Evolutionary conservation across 192 early-diverging fungal genomes (phyloP).

Genomic region (Allomyces javanicus): DNA sequence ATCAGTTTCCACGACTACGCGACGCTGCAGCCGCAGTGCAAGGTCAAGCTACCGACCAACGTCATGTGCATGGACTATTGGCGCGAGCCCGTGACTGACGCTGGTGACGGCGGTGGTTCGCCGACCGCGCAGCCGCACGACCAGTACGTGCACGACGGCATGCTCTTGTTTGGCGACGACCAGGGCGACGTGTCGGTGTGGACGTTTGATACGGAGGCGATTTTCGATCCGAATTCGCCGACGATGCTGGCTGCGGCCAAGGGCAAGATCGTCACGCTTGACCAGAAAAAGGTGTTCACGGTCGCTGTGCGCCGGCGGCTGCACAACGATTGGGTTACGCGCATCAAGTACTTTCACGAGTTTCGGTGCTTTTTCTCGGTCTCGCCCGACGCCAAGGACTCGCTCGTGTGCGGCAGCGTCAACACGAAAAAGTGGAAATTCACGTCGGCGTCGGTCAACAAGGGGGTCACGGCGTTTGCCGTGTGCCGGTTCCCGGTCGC

Average conservation of each 20-base stretch:
- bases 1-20: conserved; percentile 21
- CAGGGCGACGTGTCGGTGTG: not conserved
- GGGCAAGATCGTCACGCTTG: not conserved
- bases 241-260: not conserved
- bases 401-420: conserved; percentile 22
- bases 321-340: conserved; percentile 26
- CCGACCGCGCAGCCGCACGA: not conserved
- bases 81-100: not conserved
- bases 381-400: conserved; percentile 24
- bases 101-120: not conserved
- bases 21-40: not conserved
- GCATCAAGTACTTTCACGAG: conserved; percentile 26
- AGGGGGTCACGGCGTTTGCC: conserved; percentile 26
- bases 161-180: conserved; percentile 3
- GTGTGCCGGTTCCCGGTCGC: conserved; percentile 22
- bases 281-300: not conserved
- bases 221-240: not conserved
- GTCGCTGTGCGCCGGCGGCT: conserved; percentile 15
- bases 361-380: conserved; percentile 21
- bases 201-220: not conserved
- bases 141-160: conserved; percentile 1
- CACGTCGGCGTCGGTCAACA: conserved; percentile 14
- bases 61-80: not conserved
- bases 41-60: not conserved
- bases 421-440: conserved; percentile 21